phyloP scores from a whole-genome alignment of 371 early-diverging fungal species.

The Chytridium lagenaria region DNA sequence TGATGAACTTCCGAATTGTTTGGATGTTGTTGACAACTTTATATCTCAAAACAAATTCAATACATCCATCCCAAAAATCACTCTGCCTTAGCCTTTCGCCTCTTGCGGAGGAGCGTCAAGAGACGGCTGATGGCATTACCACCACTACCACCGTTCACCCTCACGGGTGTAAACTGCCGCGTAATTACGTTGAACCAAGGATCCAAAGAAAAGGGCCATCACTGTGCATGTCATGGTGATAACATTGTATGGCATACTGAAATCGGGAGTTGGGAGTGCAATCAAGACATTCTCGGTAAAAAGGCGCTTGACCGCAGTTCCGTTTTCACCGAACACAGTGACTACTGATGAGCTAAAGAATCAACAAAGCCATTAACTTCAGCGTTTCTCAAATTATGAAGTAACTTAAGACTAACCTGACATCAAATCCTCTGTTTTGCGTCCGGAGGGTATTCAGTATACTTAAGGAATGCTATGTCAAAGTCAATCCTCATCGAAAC shows the following conservation, averaged over 20 bases:
- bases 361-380: too few relatives aligned
- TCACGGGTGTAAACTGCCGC: slow-evolving; percentile 27
- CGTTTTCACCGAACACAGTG: slow-evolving; percentile 23
- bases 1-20: not conserved
- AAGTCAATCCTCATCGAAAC: slow-evolving; percentile 75
- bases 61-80: too few relatives aligned
- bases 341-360: slow-evolving; percentile 32
- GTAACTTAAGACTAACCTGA: slow-evolving; percentile 62
- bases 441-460: slow-evolving; percentile 96
- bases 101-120: not conserved
- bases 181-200: slow-evolving; percentile 78
- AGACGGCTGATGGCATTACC: not conserved
- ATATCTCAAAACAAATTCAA: too few relatives aligned
- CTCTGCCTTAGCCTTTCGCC: not conserved
- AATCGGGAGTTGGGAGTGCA: slow-evolving; percentile 93
- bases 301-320: slow-evolving; percentile 35
- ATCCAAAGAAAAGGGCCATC: slow-evolving; percentile 93
- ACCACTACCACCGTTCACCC: not conserved
- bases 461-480: slow-evolving; percentile 89
- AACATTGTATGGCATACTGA: slow-evolving; percentile 98
- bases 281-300: slow-evolving; percentile 86
- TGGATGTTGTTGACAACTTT: not conserved
- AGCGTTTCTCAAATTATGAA: too few relatives aligned
- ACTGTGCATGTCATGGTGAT: slow-evolving; percentile 95
- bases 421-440: slow-evolving; percentile 94